Conservation (phyloP, 1,139 yeast species). For the Taphrina flavorubra region DNA sequence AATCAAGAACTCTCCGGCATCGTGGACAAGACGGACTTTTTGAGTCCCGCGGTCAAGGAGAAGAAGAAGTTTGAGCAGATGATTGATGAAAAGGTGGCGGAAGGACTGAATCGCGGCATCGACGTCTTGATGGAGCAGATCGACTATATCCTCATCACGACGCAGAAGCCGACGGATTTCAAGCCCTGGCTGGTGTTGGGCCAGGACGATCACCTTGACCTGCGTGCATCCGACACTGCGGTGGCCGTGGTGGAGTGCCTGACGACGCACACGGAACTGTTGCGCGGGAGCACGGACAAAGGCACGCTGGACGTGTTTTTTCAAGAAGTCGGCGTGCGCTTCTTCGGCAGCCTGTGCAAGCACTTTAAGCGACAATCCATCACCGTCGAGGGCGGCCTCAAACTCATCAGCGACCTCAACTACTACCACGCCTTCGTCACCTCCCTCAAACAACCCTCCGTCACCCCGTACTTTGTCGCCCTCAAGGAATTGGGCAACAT, state of each 20-base stretch:
- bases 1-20: slow-evolving; percentile 79
- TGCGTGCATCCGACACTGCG: slow-evolving; percentile 53
- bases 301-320: slow-evolving; percentile 89
- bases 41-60: slow-evolving; percentile 77
- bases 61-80: slow-evolving; percentile 79
- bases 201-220: slow-evolving; percentile 35
- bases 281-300: slow-evolving; percentile 85
- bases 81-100: slow-evolving; percentile 88
- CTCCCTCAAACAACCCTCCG: slow-evolving; percentile 68
- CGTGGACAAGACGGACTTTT: slow-evolving; percentile 74
- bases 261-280: slow-evolving; percentile 72
- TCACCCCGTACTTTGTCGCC: slow-evolving; percentile 78
- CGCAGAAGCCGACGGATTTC: slow-evolving; percentile 62
- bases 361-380: slow-evolving; percentile 71
- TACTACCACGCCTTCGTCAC: slow-evolving; percentile 72
- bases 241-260: slow-evolving; percentile 64
- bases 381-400: slow-evolving; percentile 81
- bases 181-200: slow-evolving; percentile 53
- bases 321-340: slow-evolving; percentile 88
- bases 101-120: slow-evolving; percentile 87
- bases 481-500: slow-evolving; percentile 83
- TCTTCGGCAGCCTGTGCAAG: slow-evolving; percentile 77
- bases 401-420: slow-evolving; percentile 65
- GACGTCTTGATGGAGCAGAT: slow-evolving; percentile 84
- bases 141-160: slow-evolving; percentile 59